Percentiles rank a stretch among this genome's conserved stretches.
Conservation (phyloP, 2,329 filamentous ascomycete species). For the Pyricularia sp. region DNA sequence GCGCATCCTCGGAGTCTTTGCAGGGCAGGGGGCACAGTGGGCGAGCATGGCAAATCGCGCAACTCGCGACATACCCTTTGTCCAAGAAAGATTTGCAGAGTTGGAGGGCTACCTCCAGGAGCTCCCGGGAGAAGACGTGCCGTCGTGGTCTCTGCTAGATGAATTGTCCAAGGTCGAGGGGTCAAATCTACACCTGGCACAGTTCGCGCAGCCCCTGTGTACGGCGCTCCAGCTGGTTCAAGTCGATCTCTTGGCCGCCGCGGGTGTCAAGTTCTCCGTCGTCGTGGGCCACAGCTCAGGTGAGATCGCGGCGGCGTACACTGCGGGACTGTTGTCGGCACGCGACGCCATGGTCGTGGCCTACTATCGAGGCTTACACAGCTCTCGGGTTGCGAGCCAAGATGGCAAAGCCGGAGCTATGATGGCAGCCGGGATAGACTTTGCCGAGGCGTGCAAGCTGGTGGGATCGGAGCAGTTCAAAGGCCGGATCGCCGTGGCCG, state of each 20-base stretch:
- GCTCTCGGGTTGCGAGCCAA: not conserved
- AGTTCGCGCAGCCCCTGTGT: conserved; percentile 16
- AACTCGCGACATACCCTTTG: conserved; percentile 2
- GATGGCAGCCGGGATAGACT: conserved; percentile 26
- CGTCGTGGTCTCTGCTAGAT: conserved; percentile 21
- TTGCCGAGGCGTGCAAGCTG: not conserved
- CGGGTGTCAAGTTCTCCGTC: conserved; percentile 12
- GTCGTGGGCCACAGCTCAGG: conserved; percentile 22
- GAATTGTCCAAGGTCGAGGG: conserved; percentile 6
- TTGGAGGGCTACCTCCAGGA: conserved; percentile 6
- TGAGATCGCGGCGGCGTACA: conserved; percentile 21
- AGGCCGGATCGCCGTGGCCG: not conserved
- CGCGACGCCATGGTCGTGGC: conserved; percentile 11
- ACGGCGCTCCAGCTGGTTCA: conserved; percentile 18
- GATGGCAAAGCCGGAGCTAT: conserved; percentile 18
- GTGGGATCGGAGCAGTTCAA: not conserved
- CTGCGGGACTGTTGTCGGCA: conserved; percentile 11
- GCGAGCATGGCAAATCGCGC: conserved; percentile 6
- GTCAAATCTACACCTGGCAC: conserved; percentile 4
- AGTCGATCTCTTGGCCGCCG: conserved; percentile 15
- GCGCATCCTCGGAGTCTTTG: conserved; percentile 10
- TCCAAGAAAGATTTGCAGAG: conserved; percentile 2
- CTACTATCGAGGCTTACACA: conserved; percentile 10
- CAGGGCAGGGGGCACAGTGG: conserved; percentile 15
- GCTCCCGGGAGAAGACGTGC: conserved; percentile 6